These are phyloP conservation scores for Streptanthus diversifolius DNA, from an alignment of 345 rosid species.

Conservation along the genomic window DNA sequence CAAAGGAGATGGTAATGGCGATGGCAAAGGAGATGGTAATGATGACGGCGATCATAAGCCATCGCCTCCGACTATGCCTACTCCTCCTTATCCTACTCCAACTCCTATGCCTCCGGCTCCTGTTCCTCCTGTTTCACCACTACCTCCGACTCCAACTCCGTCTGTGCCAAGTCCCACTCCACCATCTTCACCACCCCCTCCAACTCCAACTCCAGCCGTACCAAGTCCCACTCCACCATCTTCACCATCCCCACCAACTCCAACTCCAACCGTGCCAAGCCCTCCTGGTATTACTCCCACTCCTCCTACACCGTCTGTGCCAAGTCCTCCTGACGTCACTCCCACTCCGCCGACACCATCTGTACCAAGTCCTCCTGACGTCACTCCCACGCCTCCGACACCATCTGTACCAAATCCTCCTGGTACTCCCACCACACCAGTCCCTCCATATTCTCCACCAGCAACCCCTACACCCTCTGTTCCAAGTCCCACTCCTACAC, in stretches of 20 bases:
- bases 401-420: background rate
- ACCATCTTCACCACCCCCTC: too few relatives aligned
- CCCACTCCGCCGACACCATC: constrained; percentile 17
- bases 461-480: background rate
- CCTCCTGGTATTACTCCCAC: constrained; percentile 14
- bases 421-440: constrained; percentile 22
- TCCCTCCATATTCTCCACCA: constrained; percentile 8
- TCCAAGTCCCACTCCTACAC: constrained; percentile 17
- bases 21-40: too few relatives aligned
- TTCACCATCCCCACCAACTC: constrained; percentile 15
- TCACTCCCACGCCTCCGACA: constrained; percentile 13
- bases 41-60: too few relatives aligned
- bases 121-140: background rate
- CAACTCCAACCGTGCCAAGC: constrained; percentile 17
- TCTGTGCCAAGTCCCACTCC: too few relatives aligned
- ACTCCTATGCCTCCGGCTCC: background rate
- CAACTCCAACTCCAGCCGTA: too few relatives aligned
- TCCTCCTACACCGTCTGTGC: constrained; percentile 5
- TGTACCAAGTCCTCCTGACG: constrained; percentile 1
- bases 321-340: background rate
- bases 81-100: too few relatives aligned
- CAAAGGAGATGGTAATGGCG: too few relatives aligned
- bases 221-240: background rate
- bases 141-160: too few relatives aligned
- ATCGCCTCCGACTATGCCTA: too few relatives aligned